A percentile compares a stretch with the other conserved stretches of the same genome.
These are phyloP conservation scores for Rhodotorula taiwanensis DNA, from an alignment of 768 basidiomycete genomes.

Conservation along the genomic window DNA sequence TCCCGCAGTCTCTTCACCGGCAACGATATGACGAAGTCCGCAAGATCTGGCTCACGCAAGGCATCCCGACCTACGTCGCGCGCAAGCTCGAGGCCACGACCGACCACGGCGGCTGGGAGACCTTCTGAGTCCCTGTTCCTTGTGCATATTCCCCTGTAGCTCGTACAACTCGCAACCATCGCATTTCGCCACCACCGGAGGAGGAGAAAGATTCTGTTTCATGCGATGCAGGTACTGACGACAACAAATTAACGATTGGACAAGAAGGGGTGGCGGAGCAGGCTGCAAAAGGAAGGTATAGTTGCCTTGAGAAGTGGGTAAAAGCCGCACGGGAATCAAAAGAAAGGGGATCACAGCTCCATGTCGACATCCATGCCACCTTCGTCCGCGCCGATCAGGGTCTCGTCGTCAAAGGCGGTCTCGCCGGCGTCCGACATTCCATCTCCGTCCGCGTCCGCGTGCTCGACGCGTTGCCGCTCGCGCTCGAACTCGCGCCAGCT, in stretches of 20 bases:
- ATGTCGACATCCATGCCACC: slow-evolving; percentile 8
- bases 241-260: no score
- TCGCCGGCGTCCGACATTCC: not conserved
- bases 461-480: slow-evolving; percentile 7
- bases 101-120: slow-evolving; percentile 25
- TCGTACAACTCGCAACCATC: not conserved
- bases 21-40: slow-evolving; percentile 86
- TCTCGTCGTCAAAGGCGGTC: not conserved
- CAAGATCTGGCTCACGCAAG: slow-evolving; percentile 81
- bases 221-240: no score
- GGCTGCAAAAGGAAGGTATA: no score
- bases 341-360: not conserved
- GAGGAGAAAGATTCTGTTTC: no score
- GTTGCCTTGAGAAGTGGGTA: no score
- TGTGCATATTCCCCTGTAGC: not conserved
- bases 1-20: slow-evolving; percentile 72
- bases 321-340: no score
- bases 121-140: slow-evolving; percentile 4
- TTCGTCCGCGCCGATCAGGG: not conserved
- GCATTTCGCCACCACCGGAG: no score
- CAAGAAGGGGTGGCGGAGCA: no score
- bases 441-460: not conserved
- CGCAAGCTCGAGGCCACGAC: slow-evolving; percentile 67
- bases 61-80: slow-evolving; percentile 81
- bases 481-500: slow-evolving; percentile 14